Conservation (phyloP, 192 early-diverging fungal genomes). For the Linnemannia hyalina region DNA sequence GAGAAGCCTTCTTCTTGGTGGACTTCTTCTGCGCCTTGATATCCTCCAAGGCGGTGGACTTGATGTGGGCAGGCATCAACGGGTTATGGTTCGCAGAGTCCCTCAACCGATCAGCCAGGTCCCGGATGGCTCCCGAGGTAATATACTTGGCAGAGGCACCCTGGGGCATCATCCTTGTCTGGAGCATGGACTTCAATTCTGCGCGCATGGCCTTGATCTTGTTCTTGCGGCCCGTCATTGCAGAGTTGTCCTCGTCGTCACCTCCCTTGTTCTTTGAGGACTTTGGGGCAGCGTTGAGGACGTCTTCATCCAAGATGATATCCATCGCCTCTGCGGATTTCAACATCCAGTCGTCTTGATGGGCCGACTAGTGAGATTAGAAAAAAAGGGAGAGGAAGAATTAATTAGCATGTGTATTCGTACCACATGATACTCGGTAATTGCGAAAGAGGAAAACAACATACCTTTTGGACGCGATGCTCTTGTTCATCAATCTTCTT, state of each 20-base stretch:
- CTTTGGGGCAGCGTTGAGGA: constrained; percentile 27
- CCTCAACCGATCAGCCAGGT: constrained; percentile 73
- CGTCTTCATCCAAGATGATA: constrained; percentile 47
- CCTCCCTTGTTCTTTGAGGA: constrained; percentile 47
- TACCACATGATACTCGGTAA: constrained; percentile 1
- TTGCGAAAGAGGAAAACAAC: constrained; percentile 4
- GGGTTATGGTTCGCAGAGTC: constrained; percentile 54
- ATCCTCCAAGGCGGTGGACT: constrained; percentile 52
- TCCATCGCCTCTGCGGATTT: constrained; percentile 53
- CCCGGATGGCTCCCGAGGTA: constrained; percentile 71
- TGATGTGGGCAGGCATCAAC: constrained; percentile 50
- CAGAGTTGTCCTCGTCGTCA: constrained; percentile 56
- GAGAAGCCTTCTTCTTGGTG: neutral
- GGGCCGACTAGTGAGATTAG: constrained; percentile 22
- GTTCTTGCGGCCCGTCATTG: constrained; percentile 50
- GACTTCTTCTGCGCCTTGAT: constrained; percentile 38
- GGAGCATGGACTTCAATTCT: constrained; percentile 61
- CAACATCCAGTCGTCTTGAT: constrained; percentile 52
- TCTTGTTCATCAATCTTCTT: constrained; percentile 84
- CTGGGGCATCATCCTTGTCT: constrained; percentile 61
- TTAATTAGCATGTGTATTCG: constrained; percentile 59
- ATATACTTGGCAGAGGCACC: constrained; percentile 73
- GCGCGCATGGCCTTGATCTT: constrained; percentile 60
- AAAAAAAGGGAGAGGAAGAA: neutral
- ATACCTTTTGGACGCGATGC: constrained; percentile 80